Base-by-base conservation (phyloP, 345 rosid species). In the Odontarrhena argentea region DNA sequence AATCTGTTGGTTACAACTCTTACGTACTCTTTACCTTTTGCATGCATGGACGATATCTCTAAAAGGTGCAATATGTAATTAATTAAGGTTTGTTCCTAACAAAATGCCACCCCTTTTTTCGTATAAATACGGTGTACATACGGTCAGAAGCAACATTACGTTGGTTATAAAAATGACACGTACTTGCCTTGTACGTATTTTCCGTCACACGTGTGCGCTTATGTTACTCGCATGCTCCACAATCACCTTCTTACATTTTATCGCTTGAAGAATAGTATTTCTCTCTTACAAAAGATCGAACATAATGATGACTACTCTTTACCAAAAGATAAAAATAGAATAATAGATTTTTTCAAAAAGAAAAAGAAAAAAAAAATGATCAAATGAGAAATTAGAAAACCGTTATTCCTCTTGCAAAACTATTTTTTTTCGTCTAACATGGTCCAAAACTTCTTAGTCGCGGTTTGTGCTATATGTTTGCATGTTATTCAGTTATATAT, bases 21-120 rank as follows among this genome's bases (percentile, higher is more conserved):
- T 71, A 71, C 76, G 70, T 71, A 56, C 53, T 41, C 43, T 46
- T 14, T 18, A 54, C 55, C 57, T 63, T 63, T 55, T 70, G 74
- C 75, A 71, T 71, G 75, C 75, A 71, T 71, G 75, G 75, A 49
- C 51, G 42, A 46, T 54, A 24, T 54, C 43, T 44, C 55, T 8
- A 15, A 66, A 70, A 70, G 47, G 15, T 45, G 11, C 15, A 55
- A 71, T 46, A 53, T 62, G 22, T 28, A 13, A 40, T 34, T 46
- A 55, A 14, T 46, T 43, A 55, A 65, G 69, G 76, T 55, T 63
- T 71, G 65, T 71, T 55, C 5, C 9, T 28, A 54, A 63, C 68
- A 53, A 48, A 37, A 40, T 40, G 37, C 14, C 9, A 65, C 32
- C 41, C 41, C 15, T 35, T 14, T 43, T 52, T 45, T 14, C 70